These are phyloP conservation scores for Blumeria graminis DNA, from an alignment of 2,329 filamentous ascomycete genomes.

Conservation along the genomic window DNA sequence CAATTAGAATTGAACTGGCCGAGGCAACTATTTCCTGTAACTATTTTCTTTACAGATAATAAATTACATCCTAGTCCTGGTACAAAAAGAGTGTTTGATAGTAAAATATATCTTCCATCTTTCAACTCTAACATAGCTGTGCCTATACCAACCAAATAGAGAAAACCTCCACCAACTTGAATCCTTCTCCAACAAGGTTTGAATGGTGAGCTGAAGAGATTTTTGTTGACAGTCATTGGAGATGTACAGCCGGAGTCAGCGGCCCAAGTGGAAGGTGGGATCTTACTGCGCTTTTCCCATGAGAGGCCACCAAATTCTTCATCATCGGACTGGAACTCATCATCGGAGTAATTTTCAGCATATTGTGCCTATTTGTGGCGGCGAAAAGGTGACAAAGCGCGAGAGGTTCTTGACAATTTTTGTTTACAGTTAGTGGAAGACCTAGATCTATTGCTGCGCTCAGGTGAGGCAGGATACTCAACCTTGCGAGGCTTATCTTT, in stretches of 20 bases:
- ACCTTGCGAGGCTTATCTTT: too few relatives aligned
- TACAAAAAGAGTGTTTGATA: too few relatives aligned
- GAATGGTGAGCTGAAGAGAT: neutral
- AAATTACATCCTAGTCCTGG: too few relatives aligned
- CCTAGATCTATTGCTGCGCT: neutral
- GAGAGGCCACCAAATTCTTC: neutral
- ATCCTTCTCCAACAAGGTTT: neutral
- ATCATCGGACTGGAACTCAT: neutral
- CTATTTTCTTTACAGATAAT: too few relatives aligned
- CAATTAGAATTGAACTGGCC: too few relatives aligned
- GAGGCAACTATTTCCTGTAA: too few relatives aligned
- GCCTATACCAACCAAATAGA: neutral
- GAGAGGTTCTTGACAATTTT: neutral
- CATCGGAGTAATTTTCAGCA: neutral
- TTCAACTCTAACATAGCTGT: constrained; percentile 1
- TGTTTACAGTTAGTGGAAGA: neutral
- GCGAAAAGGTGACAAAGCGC: neutral
- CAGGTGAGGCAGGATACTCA: too few relatives aligned
- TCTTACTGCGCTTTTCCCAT: too few relatives aligned
- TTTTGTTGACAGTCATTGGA: constrained; percentile 1
- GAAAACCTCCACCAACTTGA: neutral
- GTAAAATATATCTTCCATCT: too few relatives aligned
- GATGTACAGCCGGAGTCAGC: neutral
- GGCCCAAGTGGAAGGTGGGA: neutral
- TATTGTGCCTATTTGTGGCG: neutral